These are phyloP conservation scores for Sergeia podlipaevii DNA, from an alignment of 208 protist genomes.

Conservation along the genomic window DNA sequence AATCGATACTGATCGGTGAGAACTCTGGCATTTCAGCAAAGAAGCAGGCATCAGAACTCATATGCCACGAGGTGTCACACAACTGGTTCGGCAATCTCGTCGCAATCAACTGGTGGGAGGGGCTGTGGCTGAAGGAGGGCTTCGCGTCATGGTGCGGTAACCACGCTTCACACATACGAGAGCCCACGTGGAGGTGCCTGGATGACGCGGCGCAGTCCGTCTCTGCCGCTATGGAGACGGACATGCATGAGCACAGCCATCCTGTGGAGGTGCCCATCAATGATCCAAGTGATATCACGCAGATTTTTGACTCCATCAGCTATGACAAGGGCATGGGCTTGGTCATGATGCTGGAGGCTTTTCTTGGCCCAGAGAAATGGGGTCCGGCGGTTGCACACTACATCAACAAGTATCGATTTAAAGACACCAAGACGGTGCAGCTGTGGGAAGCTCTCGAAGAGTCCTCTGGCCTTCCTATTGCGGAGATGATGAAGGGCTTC, in stretches of 20 bases:
- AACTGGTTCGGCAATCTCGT: slow-evolving; percentile 99
- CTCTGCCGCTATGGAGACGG: slow-evolving; percentile 71
- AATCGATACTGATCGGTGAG: slow-evolving; percentile 83
- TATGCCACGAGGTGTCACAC: slow-evolving; percentile 97
- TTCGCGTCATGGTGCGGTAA: slow-evolving; percentile 97
- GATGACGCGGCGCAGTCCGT: slow-evolving; percentile 76
- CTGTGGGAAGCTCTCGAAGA: slow-evolving; percentile 94
- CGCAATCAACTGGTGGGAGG: slow-evolving; percentile 98
- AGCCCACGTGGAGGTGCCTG: slow-evolving; percentile 88
- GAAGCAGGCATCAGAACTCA: slow-evolving; percentile 83
- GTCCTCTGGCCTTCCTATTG: slow-evolving; percentile 71
- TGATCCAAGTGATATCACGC: slow-evolving; percentile 91
- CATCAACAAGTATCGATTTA: slow-evolving; percentile 89
- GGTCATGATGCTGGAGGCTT: slow-evolving; percentile 92
- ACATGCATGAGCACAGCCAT: slow-evolving; percentile 92
- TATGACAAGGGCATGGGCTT: slow-evolving; percentile 95
- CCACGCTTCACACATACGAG: slow-evolving; percentile 64
- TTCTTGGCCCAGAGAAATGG: slow-evolving; percentile 90
- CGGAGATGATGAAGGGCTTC: slow-evolving; percentile 88
- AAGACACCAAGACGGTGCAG: slow-evolving; percentile 92
- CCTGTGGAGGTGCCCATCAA: slow-evolving; percentile 95
- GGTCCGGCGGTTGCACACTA: slow-evolving; percentile 86
- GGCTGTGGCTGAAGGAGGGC: slow-evolving; percentile 99
- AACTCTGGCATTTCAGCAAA: slow-evolving; percentile 49
- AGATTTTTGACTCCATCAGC: slow-evolving; percentile 98